Conservation (phyloP, 1,284 basidiomycete species). For the Naganishia albida region DNA sequence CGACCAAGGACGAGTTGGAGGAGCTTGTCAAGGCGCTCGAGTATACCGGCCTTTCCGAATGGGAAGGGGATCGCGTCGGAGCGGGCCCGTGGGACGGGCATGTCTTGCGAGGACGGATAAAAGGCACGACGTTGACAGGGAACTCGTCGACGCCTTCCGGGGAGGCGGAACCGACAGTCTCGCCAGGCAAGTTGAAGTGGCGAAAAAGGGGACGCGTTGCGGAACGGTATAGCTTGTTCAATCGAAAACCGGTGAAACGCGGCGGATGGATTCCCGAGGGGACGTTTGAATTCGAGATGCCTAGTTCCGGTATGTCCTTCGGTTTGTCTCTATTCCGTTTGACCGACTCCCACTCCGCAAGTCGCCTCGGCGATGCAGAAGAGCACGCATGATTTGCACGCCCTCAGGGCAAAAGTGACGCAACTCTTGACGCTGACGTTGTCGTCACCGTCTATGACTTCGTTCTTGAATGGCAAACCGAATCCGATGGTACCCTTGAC, state of each 20-base stretch:
- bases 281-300: constrained; percentile 50
- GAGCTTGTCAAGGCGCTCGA: constrained; percentile 27
- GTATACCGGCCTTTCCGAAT: constrained; percentile 28
- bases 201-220: constrained; percentile 40
- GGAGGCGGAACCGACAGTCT: neutral
- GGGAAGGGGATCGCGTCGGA: constrained; percentile 31
- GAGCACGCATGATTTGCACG: constrained; percentile 35
- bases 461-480: constrained; percentile 22
- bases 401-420: constrained; percentile 34
- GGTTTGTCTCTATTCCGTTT: constrained; percentile 32
- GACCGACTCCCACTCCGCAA: neutral
- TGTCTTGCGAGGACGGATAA: constrained; percentile 20
- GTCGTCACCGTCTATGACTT: constrained; percentile 27
- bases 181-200: constrained; percentile 34
- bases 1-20: constrained; percentile 30
- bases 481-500: neutral
- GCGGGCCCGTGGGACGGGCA: constrained; percentile 26
- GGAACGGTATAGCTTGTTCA: constrained; percentile 35
- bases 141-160: neutral
- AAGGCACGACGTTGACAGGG: neutral
- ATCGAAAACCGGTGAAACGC: constrained; percentile 39
- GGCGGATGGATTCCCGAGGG: constrained; percentile 53
- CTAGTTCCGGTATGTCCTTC: constrained; percentile 34
- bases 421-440: constrained; percentile 46
- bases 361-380: constrained; percentile 7